Conservation (phyloP, 2,329 filamentous ascomycete genomes). For the Fusarium pininemorale region DNA sequence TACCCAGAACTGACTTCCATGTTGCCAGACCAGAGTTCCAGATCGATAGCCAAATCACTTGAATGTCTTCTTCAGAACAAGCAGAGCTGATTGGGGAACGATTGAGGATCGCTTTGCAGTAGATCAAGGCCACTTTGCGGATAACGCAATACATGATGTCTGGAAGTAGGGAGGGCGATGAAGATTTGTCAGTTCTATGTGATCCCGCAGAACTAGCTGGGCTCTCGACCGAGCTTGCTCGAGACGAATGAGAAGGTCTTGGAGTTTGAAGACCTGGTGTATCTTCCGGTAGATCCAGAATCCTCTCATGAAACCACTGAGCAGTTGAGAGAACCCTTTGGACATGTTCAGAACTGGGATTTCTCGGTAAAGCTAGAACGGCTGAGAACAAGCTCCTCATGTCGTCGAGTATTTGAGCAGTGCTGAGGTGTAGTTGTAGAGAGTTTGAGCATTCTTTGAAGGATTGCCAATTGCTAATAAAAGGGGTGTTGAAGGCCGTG, state of each 20-base stretch:
- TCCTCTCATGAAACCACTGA: slow-evolving; percentile 51
- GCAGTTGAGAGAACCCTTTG: slow-evolving; percentile 52
- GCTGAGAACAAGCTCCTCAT: slow-evolving; percentile 58
- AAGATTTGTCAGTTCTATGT: slow-evolving; percentile 22
- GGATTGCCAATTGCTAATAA: slow-evolving; percentile 53
- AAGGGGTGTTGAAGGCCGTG: slow-evolving; percentile 57
- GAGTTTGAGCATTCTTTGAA: slow-evolving; percentile 55
- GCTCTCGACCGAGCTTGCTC: slow-evolving; percentile 15
- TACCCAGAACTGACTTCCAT: slow-evolving; percentile 58
- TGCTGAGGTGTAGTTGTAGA: slow-evolving; percentile 56
- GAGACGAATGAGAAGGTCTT: slow-evolving; percentile 20
- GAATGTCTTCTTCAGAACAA: slow-evolving; percentile 53
- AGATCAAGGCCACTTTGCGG: slow-evolving; percentile 57
- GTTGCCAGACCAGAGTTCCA: slow-evolving; percentile 58
- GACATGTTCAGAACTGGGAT: slow-evolving; percentile 49
- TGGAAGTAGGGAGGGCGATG: slow-evolving; percentile 37
- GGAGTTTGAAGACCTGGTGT: slow-evolving; percentile 27
- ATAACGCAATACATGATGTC: slow-evolving; percentile 60
- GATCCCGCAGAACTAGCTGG: slow-evolving; percentile 28
- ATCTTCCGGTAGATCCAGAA: slow-evolving; percentile 47
- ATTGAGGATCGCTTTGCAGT: slow-evolving; percentile 56
- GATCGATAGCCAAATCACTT: slow-evolving; percentile 55
- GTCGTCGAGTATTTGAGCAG: slow-evolving; percentile 61
- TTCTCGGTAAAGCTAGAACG: slow-evolving; percentile 51
- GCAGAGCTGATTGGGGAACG: slow-evolving; percentile 54